Base-by-base conservation (phyloP, 257 asterid genomes). In the Cynanchum wilfordii region DNA sequence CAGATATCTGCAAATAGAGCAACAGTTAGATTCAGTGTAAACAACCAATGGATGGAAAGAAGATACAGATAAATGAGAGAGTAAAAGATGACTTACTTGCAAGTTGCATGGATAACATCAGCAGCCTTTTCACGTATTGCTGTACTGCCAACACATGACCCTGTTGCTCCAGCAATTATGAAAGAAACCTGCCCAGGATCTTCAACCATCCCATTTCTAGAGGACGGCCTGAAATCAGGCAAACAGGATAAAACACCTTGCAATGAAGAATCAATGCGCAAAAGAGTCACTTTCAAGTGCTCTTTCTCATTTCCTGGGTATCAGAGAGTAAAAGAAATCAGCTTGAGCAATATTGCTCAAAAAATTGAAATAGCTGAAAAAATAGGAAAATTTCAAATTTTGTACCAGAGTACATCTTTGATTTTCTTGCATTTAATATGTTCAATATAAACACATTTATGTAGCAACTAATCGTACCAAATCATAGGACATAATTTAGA, bases 281-380 rank as follows among this genome's bases (percentile, higher is more conserved):
- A 86, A 81, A 95, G 98, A 78, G 98, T 90, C 94, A 95, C 98
- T 86, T 95, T 95, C 85, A 95, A 81, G 89, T 95, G 99, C 78
- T 92, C 98, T 86, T 95, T 95, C 92, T 90, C 98, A 73, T 80
- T 83, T 75, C 96, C 99, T 95, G 92, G 79, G 73, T 75, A 87
- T 74, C 75, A 74, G 79, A 75, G 38, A 77, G 83, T 66, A 71
- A 69, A 77, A 44, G 72, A 70, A 75, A 73, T 84, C 79, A 74
- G 82, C 63, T 66, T 58, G 65, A 69, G 24, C 54, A 80, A 65
- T 74, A 76, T 73, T 59, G 40, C 62, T 54, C 19, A 68, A 54
- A 50, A 51, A 77, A 51, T 29, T 65, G 30, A 30, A 25, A 16
- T 20, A 44, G 64, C 52, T 57, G 25, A 42, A 13, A 51, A 16